Evolutionary conservation across 805 yeast species (phyloP), one percentile per base, ranked within the genome.

Genomic region (Kodamaea neixiangensis): DNA sequence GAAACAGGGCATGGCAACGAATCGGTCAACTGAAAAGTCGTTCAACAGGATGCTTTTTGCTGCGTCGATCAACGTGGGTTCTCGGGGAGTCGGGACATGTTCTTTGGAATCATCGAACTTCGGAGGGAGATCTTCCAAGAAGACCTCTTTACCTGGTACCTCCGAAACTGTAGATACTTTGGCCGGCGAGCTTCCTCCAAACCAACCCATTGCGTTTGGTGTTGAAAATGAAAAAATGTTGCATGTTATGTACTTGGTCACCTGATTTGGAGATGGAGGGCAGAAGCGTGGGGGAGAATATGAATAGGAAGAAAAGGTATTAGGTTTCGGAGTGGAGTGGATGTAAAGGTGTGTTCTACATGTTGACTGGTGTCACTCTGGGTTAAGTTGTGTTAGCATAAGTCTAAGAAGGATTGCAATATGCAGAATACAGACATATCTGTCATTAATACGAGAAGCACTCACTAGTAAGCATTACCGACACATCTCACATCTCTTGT

Each of bases 1-100:
- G 62, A 88, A 86, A 61, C 96, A 88, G 2, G 96, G 94, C 60
- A 87, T 86, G 44, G 71, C 66, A 2, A 81, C 71, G 46, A 85
- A 69, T 39, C 76, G 77, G 5, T 72, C 73, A 5, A 83, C 57
- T 2, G 74, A 65, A 59, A 87, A 83, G 56, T 86, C 89, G 0
- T 77, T 69, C 18, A 68, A 43, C 18, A 73, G 65, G 10, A 87
- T 64, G 3, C 75, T 58, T 7, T 65, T 61, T 49, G 78, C 64
- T 0, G 83, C 86, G 71, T 67, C 66, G 66, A 66, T 13, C 40
- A 57, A 47, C 51, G 54, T 50, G 46, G 49, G 57, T 19, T 31
- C 56, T 49, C 21, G 37, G 2, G 51, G 48, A 2, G 46, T 44
- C 43, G 50, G 29, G 11, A 11, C 18, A 13, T 31, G 25, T 25